Evolutionary conservation across 306 rosid genomes (phyloP), one percentile per base, ranked within the genome.

Genomic region (Rosa rugosa): DNA sequence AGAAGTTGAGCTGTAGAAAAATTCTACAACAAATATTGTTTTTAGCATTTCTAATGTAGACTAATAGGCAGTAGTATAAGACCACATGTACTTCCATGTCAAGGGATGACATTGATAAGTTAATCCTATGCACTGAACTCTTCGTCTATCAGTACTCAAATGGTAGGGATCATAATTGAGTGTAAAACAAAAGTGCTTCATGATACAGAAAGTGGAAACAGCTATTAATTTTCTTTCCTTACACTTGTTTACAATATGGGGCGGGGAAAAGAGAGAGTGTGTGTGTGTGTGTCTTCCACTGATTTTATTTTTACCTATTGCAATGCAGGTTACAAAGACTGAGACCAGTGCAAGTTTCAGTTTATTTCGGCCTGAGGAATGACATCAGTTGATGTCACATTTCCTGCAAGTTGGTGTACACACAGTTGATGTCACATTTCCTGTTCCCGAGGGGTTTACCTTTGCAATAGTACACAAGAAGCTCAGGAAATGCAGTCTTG

Each of bases 281-380:
- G 36, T 31, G 36, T 31, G 36, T 0, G 31, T 27, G n/a, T 23
- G 31, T 45, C 75, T 16, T 23, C 40, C 16, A 6, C 4, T 71
- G n/a, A 71, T 25, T 46, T 71, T 25, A 34, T 27, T 22, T 23
- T 49, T 72, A 34, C 64, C 73, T 17, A 59, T 86, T 72, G 81
- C 44, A 42, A 74, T 90, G 97, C 94, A 95, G 99, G 97, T 88
- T 75, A 87, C 92, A 8, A 91, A 95, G 88, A 91, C 98, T 0
- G 91, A 95, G 88, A 76, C 91, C 38, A 89, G 94, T 84, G 86
- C 97, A 81, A 79, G 88, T 17, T 95, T 85, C 85, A 78, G 87
- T 5, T 78, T 93, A 76, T 90, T 90, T 83, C 89, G 57, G 75
- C 87, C 87, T 0, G 90, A 89, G 70, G 89, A 93, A 83, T 91